Evolutionary conservation across 1,284 basidiomycete species (phyloP).

Genomic region (Heterobasidion occidentale): DNA sequence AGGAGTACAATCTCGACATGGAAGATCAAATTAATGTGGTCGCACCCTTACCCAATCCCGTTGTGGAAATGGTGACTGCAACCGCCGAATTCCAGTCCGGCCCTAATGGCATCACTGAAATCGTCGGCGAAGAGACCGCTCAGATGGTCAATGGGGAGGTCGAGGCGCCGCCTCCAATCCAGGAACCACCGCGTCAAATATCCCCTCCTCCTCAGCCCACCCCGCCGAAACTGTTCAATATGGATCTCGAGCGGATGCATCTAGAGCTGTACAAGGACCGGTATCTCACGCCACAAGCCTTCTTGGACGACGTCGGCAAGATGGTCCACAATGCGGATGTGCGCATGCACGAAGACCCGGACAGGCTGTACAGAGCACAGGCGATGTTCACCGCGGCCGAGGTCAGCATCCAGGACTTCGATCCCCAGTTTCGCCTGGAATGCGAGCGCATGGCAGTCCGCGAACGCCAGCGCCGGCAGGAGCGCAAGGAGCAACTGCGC

Average conservation of each 20-base stretch:
- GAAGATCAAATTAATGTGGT: not conserved
- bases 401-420: constrained; percentile 87
- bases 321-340: constrained; percentile 86
- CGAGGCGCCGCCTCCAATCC: not conserved
- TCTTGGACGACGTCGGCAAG: constrained; percentile 82
- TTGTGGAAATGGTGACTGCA: constrained; percentile 20
- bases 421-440: constrained; percentile 74
- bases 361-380: constrained; percentile 75
- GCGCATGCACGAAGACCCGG: constrained; percentile 60
- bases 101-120: constrained; percentile 36
- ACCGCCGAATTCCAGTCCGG: constrained; percentile 32
- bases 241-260: constrained; percentile 92
- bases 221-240: constrained; percentile 48
- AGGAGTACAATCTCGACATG: constrained; percentile 57
- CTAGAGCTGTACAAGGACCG: constrained; percentile 78
- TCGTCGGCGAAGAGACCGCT: constrained; percentile 28
- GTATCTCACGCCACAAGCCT: constrained; percentile 84
- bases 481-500: constrained; percentile 45
- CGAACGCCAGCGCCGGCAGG: constrained; percentile 63
- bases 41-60: not conserved
- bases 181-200: not conserved
- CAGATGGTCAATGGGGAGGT: constrained; percentile 4
- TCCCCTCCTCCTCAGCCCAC: constrained; percentile 1
- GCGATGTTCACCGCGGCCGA: constrained; percentile 86
- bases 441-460: constrained; percentile 86